Percentiles rank a stretch among this genome's conserved stretches.
Conservation (phyloP, 192 early-diverging fungal genomes). For the Coemansia sp. region DNA sequence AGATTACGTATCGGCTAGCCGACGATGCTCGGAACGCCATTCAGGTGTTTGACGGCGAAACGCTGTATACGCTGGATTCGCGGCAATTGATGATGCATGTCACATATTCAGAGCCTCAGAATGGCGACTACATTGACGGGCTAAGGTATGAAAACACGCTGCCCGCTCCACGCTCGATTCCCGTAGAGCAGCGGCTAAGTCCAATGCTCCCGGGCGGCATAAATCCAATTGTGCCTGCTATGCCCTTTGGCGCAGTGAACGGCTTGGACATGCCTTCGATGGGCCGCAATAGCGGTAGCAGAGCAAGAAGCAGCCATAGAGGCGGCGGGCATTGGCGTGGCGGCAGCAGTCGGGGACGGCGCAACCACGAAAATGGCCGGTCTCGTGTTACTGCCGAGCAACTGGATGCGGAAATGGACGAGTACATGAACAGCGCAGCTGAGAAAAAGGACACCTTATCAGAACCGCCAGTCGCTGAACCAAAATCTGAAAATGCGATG, state of each 20-base stretch:
- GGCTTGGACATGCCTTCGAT: background rate
- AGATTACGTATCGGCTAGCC: slow-evolving; percentile 31
- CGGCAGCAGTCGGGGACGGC: slow-evolving; percentile 10
- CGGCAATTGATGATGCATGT: slow-evolving; percentile 21
- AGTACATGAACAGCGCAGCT: slow-evolving; percentile 33
- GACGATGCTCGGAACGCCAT: slow-evolving; percentile 50
- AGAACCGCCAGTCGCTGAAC: background rate
- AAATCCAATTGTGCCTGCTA: slow-evolving; percentile 4
- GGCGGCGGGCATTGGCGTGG: background rate
- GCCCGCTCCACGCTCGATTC: slow-evolving; percentile 16
- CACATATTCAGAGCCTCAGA: slow-evolving; percentile 20
- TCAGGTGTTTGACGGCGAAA: slow-evolving; percentile 50
- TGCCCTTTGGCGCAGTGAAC: background rate
- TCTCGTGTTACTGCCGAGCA: slow-evolving; percentile 23
- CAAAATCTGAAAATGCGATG: slow-evolving; percentile 1
- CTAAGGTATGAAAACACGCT: slow-evolving; percentile 34
- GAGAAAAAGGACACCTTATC: background rate
- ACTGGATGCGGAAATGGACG: slow-evolving; percentile 49
- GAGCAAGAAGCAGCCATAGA: background rate
- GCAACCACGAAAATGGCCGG: slow-evolving; percentile 3
- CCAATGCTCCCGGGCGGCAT: slow-evolving; percentile 8
- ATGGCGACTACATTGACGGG: slow-evolving; percentile 20
- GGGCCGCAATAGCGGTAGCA: background rate
- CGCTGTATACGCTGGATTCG: slow-evolving; percentile 31
- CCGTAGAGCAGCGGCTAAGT: slow-evolving; percentile 13